Evolutionary conservation across 495 filamentous ascomycete species (phyloP).

Genomic region (Penicillium atrosanguineum): DNA sequence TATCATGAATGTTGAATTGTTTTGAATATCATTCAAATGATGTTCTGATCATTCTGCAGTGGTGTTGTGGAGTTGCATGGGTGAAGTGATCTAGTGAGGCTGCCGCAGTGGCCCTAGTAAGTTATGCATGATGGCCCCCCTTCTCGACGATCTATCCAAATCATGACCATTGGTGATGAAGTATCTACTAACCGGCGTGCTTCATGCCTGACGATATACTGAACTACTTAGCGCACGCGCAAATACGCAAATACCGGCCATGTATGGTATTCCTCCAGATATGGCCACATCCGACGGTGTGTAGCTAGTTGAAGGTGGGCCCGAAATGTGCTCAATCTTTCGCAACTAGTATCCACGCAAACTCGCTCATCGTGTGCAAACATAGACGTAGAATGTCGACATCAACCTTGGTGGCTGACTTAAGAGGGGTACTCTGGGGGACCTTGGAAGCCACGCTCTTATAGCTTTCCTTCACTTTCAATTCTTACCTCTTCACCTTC

Average conservation of each 20-base stretch:
- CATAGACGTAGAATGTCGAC: neutral
- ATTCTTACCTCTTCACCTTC: neutral
- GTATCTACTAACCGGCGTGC: neutral
- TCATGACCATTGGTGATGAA: neutral
- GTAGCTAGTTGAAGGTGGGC: slow-evolving; percentile 1
- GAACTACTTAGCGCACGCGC: too few species aligned
- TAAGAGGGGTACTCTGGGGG: slow-evolving; percentile 9
- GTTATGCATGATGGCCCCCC: neutral
- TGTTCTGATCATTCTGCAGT: neutral
- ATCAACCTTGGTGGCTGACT: slow-evolving; percentile 16
- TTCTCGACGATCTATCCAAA: neutral
- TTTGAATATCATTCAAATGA: too few species aligned
- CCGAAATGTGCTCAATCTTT: slow-evolving; percentile 21
- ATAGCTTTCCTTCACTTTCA: neutral
- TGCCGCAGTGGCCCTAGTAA: neutral
- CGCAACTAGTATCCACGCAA: slow-evolving; percentile 6
- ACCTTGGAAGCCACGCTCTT: slow-evolving; percentile 14
- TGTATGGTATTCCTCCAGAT: neutral
- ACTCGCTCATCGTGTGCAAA: neutral
- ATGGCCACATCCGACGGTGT: neutral
- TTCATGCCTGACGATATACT: neutral
- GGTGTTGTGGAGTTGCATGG: neutral
- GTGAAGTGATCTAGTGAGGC: neutral
- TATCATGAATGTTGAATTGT: neutral
- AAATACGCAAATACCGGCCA: neutral